Base-by-base conservation (phyloP, 208 protist species). In the Giardia muris region DNA sequence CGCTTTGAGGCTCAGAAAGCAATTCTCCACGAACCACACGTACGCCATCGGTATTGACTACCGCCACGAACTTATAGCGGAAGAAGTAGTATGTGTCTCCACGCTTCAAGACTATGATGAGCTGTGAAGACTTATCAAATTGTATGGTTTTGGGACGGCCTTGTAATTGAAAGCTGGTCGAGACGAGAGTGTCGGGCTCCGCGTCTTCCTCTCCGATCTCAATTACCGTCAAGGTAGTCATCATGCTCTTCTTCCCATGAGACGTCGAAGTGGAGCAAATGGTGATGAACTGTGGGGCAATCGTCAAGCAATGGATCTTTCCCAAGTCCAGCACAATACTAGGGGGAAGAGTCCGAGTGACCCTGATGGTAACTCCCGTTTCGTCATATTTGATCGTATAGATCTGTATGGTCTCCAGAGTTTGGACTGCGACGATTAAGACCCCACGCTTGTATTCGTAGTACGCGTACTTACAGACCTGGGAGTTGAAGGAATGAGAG, bases 31-130 rank as follows among this genome's bases (percentile, higher is more conserved):
- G 57, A 30, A 76, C 57, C 10, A 76, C 57, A 76, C 19, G 57
- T 76, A 30, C 57, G 19, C 57, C 57, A 39, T 76, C 57, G 57
- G 19, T 76, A 39, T 10, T 76, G 57, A 76, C 19, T 30, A 39
- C 57, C 10, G 57, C 10, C 19, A 76, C 10, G 30, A 76, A 76
- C 57, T 76, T 76, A 30, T 76, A 76, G 10, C 57, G 10, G 57
- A 76, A 76, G 57, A 76, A 76, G 57, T 76, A 76, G 57, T 76
- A 76, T 76, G 57, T 76, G 10, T 76, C 57, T 10, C 57, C 30
- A 10, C 57, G 57, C 57, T 76, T 76, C 19, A 76, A 30, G 57
- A 76, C 57, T 10, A 76, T 76, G 10, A 76, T 76, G 57, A 76
- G 57, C 57, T 76, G 57, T 39, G 57, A 76, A 10, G 57, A 10